Evolutionary conservation across 2,329 filamentous ascomycete genomes (phyloP).

Genomic region (Claviceps maximensis): DNA sequence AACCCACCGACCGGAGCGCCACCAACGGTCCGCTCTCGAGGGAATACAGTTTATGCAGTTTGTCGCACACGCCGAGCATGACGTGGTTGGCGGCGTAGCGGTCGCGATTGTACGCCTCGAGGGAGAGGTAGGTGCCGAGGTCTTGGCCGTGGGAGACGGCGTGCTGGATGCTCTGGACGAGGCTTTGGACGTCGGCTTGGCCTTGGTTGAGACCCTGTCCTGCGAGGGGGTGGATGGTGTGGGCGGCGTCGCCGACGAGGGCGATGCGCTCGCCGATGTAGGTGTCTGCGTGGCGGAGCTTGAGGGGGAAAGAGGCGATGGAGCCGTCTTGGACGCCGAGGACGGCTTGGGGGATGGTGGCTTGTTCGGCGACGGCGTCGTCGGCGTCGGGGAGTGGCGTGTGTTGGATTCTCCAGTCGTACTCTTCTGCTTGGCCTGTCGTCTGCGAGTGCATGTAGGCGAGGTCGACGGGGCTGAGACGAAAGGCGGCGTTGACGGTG

Average conservation of each 20-base stretch:
- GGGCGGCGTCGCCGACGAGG: constrained; percentile 85
- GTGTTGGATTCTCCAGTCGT: constrained; percentile 70
- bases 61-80: constrained; percentile 70
- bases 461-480: constrained; percentile 65
- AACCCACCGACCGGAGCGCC: constrained; percentile 61
- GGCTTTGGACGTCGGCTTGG: constrained; percentile 72
- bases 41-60: constrained; percentile 87
- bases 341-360: constrained; percentile 51
- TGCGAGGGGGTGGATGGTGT: constrained; percentile 87
- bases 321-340: constrained; percentile 63
- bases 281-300: constrained; percentile 83
- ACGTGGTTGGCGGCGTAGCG: constrained; percentile 73
- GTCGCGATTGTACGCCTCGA: constrained; percentile 71
- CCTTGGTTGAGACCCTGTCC: constrained; percentile 93
- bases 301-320: constrained; percentile 81
- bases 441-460: constrained; percentile 61
- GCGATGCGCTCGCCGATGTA: constrained; percentile 87
- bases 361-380: constrained; percentile 12
- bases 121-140: constrained; percentile 61
- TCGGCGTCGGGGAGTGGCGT: constrained; percentile 38
- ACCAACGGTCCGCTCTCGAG: constrained; percentile 68
- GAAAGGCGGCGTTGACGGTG: constrained; percentile 89
- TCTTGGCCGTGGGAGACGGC: constrained; percentile 78
- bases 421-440: constrained; percentile 54
- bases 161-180: constrained; percentile 61